These are phyloP conservation scores for Globisporangium radiosum DNA, from an alignment of 352 stramenopile species.

Conservation along the genomic window DNA sequence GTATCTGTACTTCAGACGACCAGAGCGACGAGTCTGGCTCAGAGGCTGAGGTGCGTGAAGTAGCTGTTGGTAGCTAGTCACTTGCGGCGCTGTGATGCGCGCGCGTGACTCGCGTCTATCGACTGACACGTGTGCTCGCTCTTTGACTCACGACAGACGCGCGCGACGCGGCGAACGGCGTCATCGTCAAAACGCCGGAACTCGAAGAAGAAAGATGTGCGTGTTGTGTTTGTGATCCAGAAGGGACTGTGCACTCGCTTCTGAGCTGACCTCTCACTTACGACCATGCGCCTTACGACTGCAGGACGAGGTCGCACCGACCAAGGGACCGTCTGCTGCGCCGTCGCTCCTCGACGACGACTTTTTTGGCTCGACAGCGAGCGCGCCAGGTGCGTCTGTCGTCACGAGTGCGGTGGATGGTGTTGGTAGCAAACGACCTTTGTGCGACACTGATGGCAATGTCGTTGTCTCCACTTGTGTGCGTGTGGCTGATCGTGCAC, in stretches of 20 bases:
- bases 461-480: too few species aligned
- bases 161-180: conserved; percentile 47
- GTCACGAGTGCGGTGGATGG: too few species aligned
- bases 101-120: neutral
- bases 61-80: neutral
- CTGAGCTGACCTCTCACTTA: too few species aligned
- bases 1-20: conserved; percentile 28
- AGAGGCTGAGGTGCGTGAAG: conserved; percentile 45
- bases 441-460: too few species aligned
- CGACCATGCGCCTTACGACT: neutral
- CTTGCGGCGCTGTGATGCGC: too few species aligned
- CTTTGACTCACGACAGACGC: conserved; percentile 3
- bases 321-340: conserved; percentile 50
- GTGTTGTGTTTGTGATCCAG: neutral
- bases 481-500: neutral
- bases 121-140: neutral
- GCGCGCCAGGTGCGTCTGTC: neutral
- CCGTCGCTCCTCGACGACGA: conserved; percentile 73
- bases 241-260: too few species aligned
- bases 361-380: conserved; percentile 51
- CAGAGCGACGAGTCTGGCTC: conserved; percentile 63
- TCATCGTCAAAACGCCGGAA: conserved; percentile 52
- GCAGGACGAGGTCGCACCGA: conserved; percentile 22
- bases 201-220: conserved; percentile 74
- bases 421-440: too few species aligned